Percentiles rank a stretch among this genome's conserved stretches.
Evolutionary conservation across 2,329 filamentous ascomycete species (phyloP).

Genomic region (Fusarium luffae): DNA sequence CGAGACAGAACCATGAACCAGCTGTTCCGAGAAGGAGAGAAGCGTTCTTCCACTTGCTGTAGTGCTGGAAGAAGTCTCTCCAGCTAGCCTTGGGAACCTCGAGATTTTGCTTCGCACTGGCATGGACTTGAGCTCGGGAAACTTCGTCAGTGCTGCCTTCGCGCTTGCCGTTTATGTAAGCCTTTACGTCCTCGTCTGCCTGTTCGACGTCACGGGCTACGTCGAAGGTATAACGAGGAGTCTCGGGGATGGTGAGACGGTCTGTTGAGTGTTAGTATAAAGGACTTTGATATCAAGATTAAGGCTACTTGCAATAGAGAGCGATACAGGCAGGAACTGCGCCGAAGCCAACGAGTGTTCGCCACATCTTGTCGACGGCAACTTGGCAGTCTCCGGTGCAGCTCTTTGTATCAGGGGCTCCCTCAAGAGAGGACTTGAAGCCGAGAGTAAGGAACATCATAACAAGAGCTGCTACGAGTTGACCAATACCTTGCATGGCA

Average conservation of each 20-base stretch:
- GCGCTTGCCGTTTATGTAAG: conserved; percentile 75
- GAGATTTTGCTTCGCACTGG: conserved; percentile 64
- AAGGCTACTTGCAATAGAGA: conserved; percentile 69
- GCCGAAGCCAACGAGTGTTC: conserved; percentile 82
- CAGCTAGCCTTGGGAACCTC: conserved; percentile 77
- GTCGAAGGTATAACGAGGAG: conserved; percentile 88
- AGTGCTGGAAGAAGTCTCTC: conserved; percentile 77
- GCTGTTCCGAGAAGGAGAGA: conserved; percentile 81
- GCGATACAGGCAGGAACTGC: conserved; percentile 83
- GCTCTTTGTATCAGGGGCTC: conserved; percentile 60
- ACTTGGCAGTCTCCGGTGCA: conserved; percentile 61
- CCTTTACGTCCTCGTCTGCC: conserved; percentile 76
- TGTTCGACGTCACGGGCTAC: conserved; percentile 79
- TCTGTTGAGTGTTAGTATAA: conserved; percentile 41
- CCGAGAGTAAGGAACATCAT: conserved; percentile 79
- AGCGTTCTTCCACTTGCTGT: conserved; percentile 75
- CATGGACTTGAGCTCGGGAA: conserved; percentile 67
- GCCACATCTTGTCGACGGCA: conserved; percentile 87
- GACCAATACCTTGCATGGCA: conserved; percentile 87
- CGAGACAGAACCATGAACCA: conserved; percentile 84
- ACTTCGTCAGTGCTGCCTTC: conserved; percentile 75
- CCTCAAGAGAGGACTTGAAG: conserved; percentile 72
- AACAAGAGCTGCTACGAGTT: conserved; percentile 79
- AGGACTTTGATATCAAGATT: not conserved
- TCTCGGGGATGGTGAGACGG: conserved; percentile 86